A percentile compares a stretch with the other conserved stretches of the same genome.
These are phyloP conservation scores for Fomitopsis betulina DNA, from an alignment of 1,284 basidiomycete genomes.

Conservation along the genomic window DNA sequence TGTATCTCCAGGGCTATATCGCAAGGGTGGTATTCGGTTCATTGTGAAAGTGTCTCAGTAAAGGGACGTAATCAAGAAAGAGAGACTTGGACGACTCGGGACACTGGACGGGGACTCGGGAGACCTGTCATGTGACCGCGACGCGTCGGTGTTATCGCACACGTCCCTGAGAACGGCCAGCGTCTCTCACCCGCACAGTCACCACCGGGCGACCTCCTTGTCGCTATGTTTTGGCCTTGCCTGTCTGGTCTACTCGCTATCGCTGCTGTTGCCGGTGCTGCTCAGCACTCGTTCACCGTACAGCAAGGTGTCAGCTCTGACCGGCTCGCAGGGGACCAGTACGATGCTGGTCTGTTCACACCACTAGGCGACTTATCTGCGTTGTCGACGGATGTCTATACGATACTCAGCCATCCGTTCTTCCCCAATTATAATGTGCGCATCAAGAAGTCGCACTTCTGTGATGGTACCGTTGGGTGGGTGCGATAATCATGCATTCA, in stretches of 20 bases:
- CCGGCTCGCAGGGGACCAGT: slow-evolving; percentile 7
- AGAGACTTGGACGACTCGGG: neutral
- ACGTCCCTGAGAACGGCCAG: neutral
- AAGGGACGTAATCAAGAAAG: too few species aligned
- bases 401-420: slow-evolving; percentile 43
- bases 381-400: slow-evolving; percentile 38
- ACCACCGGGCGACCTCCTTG: neutral
- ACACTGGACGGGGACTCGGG: too few species aligned
- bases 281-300: slow-evolving; percentile 3
- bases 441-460: slow-evolving; percentile 36
- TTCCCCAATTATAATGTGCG: slow-evolving; percentile 52
- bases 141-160: slow-evolving; percentile 1
- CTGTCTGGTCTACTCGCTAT: neutral
- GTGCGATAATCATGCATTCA: slow-evolving; percentile 7
- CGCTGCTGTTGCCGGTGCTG: neutral
- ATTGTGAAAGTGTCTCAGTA: too few species aligned
- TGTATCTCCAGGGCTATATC: neutral
- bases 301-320: neutral
- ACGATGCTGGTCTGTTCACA: slow-evolving; percentile 36
- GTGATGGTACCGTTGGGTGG: slow-evolving; percentile 21
- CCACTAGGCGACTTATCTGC: slow-evolving; percentile 36
- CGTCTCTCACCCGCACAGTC: neutral
- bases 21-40: too few species aligned
- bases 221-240: slow-evolving; percentile 2
- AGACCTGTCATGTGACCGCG: slow-evolving; percentile 4